Base-by-base conservation (phyloP, 106 monocot species). In the Acanthochlamys bracteata region DNA sequence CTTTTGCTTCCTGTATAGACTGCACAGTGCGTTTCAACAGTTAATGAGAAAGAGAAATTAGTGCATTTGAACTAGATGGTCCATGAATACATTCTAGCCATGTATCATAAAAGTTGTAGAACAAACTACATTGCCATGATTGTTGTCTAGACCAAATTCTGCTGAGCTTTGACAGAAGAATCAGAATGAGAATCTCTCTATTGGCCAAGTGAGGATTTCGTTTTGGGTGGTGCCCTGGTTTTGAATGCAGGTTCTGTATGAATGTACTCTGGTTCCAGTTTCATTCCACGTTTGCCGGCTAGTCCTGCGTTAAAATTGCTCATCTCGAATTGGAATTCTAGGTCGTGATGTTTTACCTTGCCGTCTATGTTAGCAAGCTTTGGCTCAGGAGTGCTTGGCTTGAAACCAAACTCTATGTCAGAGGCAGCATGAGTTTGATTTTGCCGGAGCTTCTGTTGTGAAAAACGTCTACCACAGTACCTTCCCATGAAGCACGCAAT, bases 401-500 rank as follows among this genome's bases (percentile, higher is more conserved):
- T 42, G 23, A 63, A 63, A 17, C 40, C 63, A 63, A 20, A 45
- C 10, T 66, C 20, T 25, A 67, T 24, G 54, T 26, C 24, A 12
- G 17, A 42, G 41, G 10, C 23, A 16, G 41, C 15, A 43, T 43
- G 68, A 14, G 41, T 58, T 14, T 52, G 53, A 27, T 25, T 45
- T 11, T 7, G 53, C 27, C 46, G 17, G 12, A 61, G 6, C 25
- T 71, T 71, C 21, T 39, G 43, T 13, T 49, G 11, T 22, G 65
- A 68, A 20, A 74, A 13, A 4, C 57, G 60, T 20, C 69, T 71
- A 13, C 65, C 60, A 24, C 83, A 83, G 12, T 75, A 60, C 43
- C 78, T 60, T 9, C 83, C 74, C 57, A 78, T 43, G 20, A 79
- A 41, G 42, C 75, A 75, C 0, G 79, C 75, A 39, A 79, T 14